Conservation (phyloP, 495 filamentous ascomycete species). For the Achaetomiella virescens region DNA sequence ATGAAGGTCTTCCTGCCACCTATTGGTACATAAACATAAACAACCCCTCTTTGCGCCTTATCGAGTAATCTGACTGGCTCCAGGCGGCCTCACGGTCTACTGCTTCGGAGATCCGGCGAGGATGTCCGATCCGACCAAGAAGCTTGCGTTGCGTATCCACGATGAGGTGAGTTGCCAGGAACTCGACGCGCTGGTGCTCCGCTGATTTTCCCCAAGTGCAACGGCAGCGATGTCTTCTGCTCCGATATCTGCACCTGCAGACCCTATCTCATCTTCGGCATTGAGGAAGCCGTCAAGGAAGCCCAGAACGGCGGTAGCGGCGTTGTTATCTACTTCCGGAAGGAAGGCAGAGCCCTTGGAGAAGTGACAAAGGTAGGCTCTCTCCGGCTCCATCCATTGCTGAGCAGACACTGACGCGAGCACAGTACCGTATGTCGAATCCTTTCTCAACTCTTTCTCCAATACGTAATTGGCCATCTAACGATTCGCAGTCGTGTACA, state of each 20-base stretch:
- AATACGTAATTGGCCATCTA: slow-evolving; percentile 25
- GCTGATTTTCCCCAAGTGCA: slow-evolving; percentile 50
- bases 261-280: slow-evolving; percentile 93
- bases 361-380: slow-evolving; percentile 79
- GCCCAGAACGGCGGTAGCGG: slow-evolving; percentile 91
- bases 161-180: slow-evolving; percentile 56
- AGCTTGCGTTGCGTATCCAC: slow-evolving; percentile 83
- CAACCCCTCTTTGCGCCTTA: neutral
- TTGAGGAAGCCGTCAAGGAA: slow-evolving; percentile 94
- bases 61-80: slow-evolving; percentile 20
- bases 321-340: slow-evolving; percentile 98
- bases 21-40: slow-evolving; percentile 49
- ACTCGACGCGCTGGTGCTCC: slow-evolving; percentile 4
- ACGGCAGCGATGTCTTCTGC: slow-evolving; percentile 96
- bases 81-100: slow-evolving; percentile 91
- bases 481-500: slow-evolving; percentile 69
- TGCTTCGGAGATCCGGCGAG: slow-evolving; percentile 92
- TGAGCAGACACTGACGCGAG: slow-evolving; percentile 18
- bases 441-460: neutral
- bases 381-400: neutral
- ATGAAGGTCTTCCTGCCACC: slow-evolving; percentile 95
- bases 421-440: slow-evolving; percentile 42
- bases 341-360: slow-evolving; percentile 91
- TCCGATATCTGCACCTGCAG: slow-evolving; percentile 98
- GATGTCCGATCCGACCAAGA: slow-evolving; percentile 80